Evolutionary conservation across 805 yeast genomes (phyloP).

Genomic region (Hanseniaspora lindneri): DNA sequence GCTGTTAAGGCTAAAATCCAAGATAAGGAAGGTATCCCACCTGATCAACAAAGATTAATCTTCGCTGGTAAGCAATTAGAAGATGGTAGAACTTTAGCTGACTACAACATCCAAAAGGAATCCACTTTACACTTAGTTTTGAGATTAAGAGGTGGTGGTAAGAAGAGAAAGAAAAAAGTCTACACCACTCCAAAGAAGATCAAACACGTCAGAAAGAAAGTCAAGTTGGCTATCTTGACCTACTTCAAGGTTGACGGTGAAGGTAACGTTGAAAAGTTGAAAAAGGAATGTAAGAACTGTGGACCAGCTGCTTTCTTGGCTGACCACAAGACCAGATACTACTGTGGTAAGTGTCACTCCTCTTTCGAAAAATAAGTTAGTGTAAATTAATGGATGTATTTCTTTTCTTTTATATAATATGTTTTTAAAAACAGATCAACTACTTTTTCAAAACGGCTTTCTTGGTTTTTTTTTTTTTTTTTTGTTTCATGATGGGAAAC

Average conservation of each 20-base stretch:
- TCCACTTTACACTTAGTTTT: constrained; percentile 91
- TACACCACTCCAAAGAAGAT: constrained; percentile 99
- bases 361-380: constrained; percentile 44
- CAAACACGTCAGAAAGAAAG: constrained; percentile 98
- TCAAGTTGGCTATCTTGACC: constrained; percentile 96
- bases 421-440: neutral
- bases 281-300: constrained; percentile 96
- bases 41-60: constrained; percentile 93
- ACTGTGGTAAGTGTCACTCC: constrained; percentile 99
- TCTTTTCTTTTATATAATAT: neutral
- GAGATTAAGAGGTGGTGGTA: constrained; percentile 99
- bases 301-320: constrained; percentile 99
- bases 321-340: constrained; percentile 94
- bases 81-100: constrained; percentile 91
- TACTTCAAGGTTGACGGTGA: constrained; percentile 99
- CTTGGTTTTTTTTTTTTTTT: too few species aligned
- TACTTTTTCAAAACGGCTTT: neutral
- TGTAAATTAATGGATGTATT: neutral
- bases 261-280: constrained; percentile 95
- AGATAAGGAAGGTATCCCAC: constrained; percentile 96
- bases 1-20: constrained; percentile 93
- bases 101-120: constrained; percentile 97
- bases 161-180: constrained; percentile 99
- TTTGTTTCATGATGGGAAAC: too few species aligned
- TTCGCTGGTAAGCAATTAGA: constrained; percentile 97